These are phyloP conservation scores for Paecilomyces variotii DNA, from an alignment of 2,329 filamentous ascomycete genomes.

Conservation along the genomic window DNA sequence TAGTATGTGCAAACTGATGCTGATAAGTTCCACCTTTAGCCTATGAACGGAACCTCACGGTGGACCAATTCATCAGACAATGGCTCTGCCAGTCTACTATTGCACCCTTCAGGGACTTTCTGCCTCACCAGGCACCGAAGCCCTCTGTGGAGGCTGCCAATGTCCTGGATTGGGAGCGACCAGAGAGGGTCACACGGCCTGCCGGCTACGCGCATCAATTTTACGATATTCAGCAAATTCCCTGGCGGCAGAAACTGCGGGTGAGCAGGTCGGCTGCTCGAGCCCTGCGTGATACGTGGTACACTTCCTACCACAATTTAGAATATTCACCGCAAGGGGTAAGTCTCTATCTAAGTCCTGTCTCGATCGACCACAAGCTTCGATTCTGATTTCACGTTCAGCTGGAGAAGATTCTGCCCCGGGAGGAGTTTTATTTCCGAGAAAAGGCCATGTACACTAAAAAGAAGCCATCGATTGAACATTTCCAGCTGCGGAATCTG, in stretches of 20 bases:
- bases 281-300: slow-evolving; percentile 31
- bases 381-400: slow-evolving; percentile 6
- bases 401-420: slow-evolving; percentile 25
- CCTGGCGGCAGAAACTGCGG: slow-evolving; percentile 29
- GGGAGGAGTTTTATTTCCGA: slow-evolving; percentile 40
- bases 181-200: slow-evolving; percentile 24
- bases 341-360: not conserved
- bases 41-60: slow-evolving; percentile 32
- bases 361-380: not conserved
- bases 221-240: slow-evolving; percentile 36
- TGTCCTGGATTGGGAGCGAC: slow-evolving; percentile 28
- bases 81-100: slow-evolving; percentile 27
- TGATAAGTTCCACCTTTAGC: slow-evolving; percentile 13
- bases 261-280: slow-evolving; percentile 31
- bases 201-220: slow-evolving; percentile 15
- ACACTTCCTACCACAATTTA: slow-evolving; percentile 34
- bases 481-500: slow-evolving; percentile 54
- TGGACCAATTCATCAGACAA: slow-evolving; percentile 36
- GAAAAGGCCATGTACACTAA: slow-evolving; percentile 43
- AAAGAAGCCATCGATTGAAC: slow-evolving; percentile 44
- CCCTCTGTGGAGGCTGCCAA: slow-evolving; percentile 23
- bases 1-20: not conserved
- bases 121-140: slow-evolving; percentile 9
- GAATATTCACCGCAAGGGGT: slow-evolving; percentile 18
- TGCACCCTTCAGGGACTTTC: slow-evolving; percentile 11